phyloP scores from a whole-genome alignment of 2,329 filamentous ascomycete species.

The Leptographium procerum region DNA sequence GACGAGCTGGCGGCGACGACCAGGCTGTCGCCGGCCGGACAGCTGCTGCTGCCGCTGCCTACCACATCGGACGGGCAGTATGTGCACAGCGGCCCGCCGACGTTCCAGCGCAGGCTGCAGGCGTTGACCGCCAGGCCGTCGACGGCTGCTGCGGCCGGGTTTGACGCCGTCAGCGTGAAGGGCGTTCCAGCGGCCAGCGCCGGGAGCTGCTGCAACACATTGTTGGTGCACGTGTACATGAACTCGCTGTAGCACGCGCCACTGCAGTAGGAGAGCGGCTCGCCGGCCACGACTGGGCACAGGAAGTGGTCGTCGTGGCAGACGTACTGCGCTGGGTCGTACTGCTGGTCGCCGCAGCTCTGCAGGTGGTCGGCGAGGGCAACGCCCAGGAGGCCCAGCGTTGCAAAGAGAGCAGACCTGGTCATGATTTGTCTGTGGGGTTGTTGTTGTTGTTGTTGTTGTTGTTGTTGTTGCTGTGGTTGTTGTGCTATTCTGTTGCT shows the following conservation, averaged over 20 bases:
- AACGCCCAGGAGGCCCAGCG: constrained; percentile 4
- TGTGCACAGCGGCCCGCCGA: constrained; percentile 18
- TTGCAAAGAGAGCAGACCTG: not conserved
- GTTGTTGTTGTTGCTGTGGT: not conserved
- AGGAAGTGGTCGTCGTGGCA: constrained; percentile 20
- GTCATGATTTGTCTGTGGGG: not conserved
- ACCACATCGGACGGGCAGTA: constrained; percentile 19
- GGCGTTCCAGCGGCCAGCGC: constrained; percentile 11
- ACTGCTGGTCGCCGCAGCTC: constrained; percentile 9
- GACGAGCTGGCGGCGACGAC: constrained; percentile 9
- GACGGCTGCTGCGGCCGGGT: constrained; percentile 17
- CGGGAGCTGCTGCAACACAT: constrained; percentile 15
- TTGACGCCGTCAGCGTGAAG: constrained; percentile 20
- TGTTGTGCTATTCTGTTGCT: not conserved
- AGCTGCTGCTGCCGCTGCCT: too few species aligned
- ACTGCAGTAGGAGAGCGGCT: constrained; percentile 21
- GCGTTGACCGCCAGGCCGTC: constrained; percentile 20
- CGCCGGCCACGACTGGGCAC: constrained; percentile 22
- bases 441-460: not conserved
- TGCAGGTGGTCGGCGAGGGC: constrained; percentile 1
- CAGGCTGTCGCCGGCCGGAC: constrained; percentile 18
- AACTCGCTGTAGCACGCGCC: constrained; percentile 24
- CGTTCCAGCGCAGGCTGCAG: constrained; percentile 13
- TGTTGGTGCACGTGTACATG: constrained; percentile 21
- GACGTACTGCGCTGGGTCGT: constrained; percentile 17